Base-by-base conservation (phyloP, 148 eudicot species). In the Dysphania ambrosioides region DNA sequence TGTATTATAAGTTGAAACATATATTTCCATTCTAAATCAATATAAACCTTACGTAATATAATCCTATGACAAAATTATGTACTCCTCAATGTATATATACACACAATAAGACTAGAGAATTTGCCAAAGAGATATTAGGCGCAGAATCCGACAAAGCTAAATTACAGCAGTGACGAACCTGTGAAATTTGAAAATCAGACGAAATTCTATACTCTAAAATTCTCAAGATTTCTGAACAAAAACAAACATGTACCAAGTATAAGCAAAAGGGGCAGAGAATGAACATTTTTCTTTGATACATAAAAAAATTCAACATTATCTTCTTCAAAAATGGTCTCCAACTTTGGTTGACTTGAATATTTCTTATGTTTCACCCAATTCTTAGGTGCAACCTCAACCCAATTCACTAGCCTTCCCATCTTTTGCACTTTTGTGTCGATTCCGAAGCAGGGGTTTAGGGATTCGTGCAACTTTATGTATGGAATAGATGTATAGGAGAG, bases 271-370 rank as follows among this genome's bases (percentile, higher is more conserved):
- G 82, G 82, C 2, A 75, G 34, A 19, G 65, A 62, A 71, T 75
- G 75, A 51, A 71, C 19, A 6, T 38, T n/a, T 61, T 41, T 74
- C 29, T 69, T 74, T 0, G 78, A 47, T 38, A 70, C 51, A 69
- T 72, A 42, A 53, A 36, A 10, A 68, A 55, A 67, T 47, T 78
- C 77, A 8, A 41, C 26, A 19, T 61, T 61, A 19, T 74, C 78
- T 59, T 81, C 80, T 77, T 81, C 83, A 32, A 72, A 69, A 71
- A 81, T 81, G 47, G 83, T 81, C 70, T 77, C 83, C 40, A 81
- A 74, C 38, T 62, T 77, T 3, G 77, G 83, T 16, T 79, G 77
- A 26, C 2, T 26, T 15, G 77, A 57, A 57, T 77, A 68, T 62
- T 26, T 72, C 75, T 72, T 73, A 6, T 67, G 78, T 34, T 40